Base-by-base conservation (phyloP, 192 early-diverging fungal genomes). In the Coemansia sp. region DNA sequence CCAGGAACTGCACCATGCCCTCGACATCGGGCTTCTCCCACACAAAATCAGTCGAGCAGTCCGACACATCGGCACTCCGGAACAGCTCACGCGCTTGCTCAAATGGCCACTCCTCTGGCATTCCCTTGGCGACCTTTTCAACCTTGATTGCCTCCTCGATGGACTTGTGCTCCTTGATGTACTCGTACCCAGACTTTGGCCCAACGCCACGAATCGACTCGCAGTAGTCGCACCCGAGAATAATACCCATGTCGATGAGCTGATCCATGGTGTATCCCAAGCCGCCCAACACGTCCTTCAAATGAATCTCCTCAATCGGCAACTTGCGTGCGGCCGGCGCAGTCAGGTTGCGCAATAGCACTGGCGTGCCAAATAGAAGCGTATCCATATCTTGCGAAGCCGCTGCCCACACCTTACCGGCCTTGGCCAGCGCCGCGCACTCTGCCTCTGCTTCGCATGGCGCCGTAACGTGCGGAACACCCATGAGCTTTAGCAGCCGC, bases 311-410 rank as follows among this genome's bases (percentile, higher is more conserved):
- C 63, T 87, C 87, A 68, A 99, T 96, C 5, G 94, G 94, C 87
- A 92, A 73, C 71, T 97, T 98, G 42, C 91, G 89, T 15, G 87
- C 86, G 42, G 98, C 96, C 63, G 91, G 93, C 72, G 93, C 93
- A 0, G 97, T 99, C 64, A 99, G 79, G 69, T 98, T 95, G 14
- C 97, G 89, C 41, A 99, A 67, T 12, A 99, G 77, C 38, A 96
- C 86, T 0, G 97, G 95, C 1, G 95, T 80, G 11, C 89, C 90
- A 81, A 99, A 99, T 14, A 95, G 93, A 53, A 99, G 82, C 0
- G 97, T 99, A 67, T 99, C 97, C 96, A 99, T 98, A 82, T 99
- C 97, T 70, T 99, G 96, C 11, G 94, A 96, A 19, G 94, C 96
- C 17, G 95, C 94, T 31, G 92, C 97, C 75, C 90, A 97, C 2